Base-by-base conservation (phyloP, 345 rosid genomes). In the Trapa incisa region DNA sequence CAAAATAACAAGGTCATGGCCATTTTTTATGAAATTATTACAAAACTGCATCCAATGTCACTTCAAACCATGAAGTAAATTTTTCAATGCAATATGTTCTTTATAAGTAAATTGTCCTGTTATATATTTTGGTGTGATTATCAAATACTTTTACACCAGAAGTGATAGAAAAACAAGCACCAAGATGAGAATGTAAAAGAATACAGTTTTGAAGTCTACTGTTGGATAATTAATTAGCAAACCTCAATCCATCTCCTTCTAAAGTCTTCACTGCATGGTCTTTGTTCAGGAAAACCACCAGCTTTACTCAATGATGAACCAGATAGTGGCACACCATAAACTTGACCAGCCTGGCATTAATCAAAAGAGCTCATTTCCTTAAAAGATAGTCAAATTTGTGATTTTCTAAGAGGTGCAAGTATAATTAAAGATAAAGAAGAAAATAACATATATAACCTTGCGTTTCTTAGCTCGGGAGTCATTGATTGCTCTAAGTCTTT, bases 241-340 rank as follows among this genome's bases (percentile, higher is more conserved):
- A 91, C 99, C 96, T 95, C 99, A 72, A 95, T 82, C 98, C 98
- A 95, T 80, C 87, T 95, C 78, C 82, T 95, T 83, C 72, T 84
- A 73, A 80, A 87, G 61, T 95, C 99, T 78, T 91, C 98, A 65
- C 87, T 73, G 74, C 85, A 87, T 6, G 86, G 72, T 73, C 75
- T 83, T 80, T 83, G 98, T 67, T 91, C 99, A 61, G 99, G 99
- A 76, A 82, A 95, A 69, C 76, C 76, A 47, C 89, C 89, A 64
- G 87, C 84, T 80, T 91, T 95, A 70, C 83, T 81, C 72, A 95
- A 75, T 50, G 91, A 84, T 60, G 89, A 65, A 70, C 94, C 97
- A 73, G 87, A 81, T 71, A 95, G 94, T 73, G 99, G 91, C 71
- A 88, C 91, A n/a, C 92, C 99, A 75, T 95, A 95, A 54, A 91